phyloP scores from a whole-genome alignment of 768 basidiomycete species.

The Agrocybe pediades region DNA sequence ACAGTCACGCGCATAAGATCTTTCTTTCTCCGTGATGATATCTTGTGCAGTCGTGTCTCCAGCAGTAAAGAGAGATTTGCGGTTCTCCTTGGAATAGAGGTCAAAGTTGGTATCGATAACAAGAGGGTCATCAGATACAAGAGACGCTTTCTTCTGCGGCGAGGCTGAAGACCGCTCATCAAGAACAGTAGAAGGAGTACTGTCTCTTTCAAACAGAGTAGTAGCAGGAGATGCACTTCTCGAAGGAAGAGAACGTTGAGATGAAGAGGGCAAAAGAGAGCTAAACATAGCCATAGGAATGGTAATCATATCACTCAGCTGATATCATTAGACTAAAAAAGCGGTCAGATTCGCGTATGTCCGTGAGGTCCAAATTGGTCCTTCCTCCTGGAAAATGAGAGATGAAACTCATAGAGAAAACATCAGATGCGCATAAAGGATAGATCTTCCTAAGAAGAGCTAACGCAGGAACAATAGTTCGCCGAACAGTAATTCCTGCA shows the following conservation, averaged over 20 bases:
- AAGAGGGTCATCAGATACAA: background rate
- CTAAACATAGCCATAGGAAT: too few relatives aligned
- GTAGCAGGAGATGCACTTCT: background rate
- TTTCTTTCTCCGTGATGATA: background rate
- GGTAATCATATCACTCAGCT: too few relatives aligned
- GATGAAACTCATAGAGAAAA: background rate
- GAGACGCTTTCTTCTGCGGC: background rate
- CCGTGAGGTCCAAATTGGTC: background rate
- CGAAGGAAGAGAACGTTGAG: background rate
- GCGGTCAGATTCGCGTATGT: background rate
- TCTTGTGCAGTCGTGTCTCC: background rate
- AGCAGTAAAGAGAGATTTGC: background rate
- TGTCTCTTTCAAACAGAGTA: background rate
- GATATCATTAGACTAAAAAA: background rate
- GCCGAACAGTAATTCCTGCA: background rate
- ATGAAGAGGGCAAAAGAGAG: too few relatives aligned
- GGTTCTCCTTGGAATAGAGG: background rate
- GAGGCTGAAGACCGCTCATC: too few relatives aligned
- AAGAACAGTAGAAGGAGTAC: background rate
- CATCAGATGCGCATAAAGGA: background rate
- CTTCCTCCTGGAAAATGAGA: background rate
- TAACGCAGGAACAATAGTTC: background rate
- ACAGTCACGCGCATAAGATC: background rate
- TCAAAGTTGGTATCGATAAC: background rate
- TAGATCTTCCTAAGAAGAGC: background rate